Evolutionary conservation across 371 early-diverging fungal genomes (phyloP).

Genomic region (Coemansia sp.): DNA sequence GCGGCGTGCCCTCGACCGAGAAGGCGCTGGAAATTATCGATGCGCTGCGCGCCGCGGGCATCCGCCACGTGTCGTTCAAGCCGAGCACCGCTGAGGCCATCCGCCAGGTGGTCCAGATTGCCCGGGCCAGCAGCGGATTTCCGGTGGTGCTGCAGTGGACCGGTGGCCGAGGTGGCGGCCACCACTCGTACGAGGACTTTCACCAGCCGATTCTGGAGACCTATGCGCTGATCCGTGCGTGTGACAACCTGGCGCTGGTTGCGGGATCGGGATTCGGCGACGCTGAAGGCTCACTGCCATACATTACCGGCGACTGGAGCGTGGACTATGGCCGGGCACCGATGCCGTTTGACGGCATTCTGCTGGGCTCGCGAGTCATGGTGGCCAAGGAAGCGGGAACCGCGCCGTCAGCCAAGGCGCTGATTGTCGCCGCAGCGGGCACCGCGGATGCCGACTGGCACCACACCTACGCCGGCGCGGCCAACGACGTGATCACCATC

Average conservation of each 20-base stretch:
- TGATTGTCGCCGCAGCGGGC: slow-evolving; percentile 87
- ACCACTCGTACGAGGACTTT: slow-evolving; percentile 94
- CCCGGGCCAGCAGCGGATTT: slow-evolving; percentile 81
- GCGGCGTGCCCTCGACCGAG: slow-evolving; percentile 90
- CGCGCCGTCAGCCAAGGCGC: slow-evolving; percentile 80
- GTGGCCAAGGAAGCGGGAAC: slow-evolving; percentile 87
- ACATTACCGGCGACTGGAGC: slow-evolving; percentile 81
- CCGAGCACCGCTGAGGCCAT: slow-evolving; percentile 86
- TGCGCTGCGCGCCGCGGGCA: slow-evolving; percentile 74
- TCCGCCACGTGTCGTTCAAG: slow-evolving; percentile 90
- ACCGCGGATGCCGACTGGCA: slow-evolving; percentile 87
- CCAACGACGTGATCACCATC: slow-evolving; percentile 80
- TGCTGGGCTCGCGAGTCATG: slow-evolving; percentile 94
- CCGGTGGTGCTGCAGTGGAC: slow-evolving; percentile 95
- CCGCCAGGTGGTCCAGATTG: slow-evolving; percentile 83
- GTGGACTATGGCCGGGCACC: slow-evolving; percentile 76
- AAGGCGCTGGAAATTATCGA: slow-evolving; percentile 81
- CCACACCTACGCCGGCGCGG: slow-evolving; percentile 81
- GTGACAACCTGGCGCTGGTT: slow-evolving; percentile 82
- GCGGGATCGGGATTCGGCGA: slow-evolving; percentile 32
- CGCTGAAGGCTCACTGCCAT: slow-evolving; percentile 18
- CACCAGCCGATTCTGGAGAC: slow-evolving; percentile 92
- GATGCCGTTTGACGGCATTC: slow-evolving; percentile 95
- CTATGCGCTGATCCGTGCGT: slow-evolving; percentile 84
- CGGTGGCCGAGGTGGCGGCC: slow-evolving; percentile 94